These are phyloP conservation scores for Nothophoma quercina DNA, from an alignment of 2,329 filamentous ascomycete genomes.

Conservation along the genomic window DNA sequence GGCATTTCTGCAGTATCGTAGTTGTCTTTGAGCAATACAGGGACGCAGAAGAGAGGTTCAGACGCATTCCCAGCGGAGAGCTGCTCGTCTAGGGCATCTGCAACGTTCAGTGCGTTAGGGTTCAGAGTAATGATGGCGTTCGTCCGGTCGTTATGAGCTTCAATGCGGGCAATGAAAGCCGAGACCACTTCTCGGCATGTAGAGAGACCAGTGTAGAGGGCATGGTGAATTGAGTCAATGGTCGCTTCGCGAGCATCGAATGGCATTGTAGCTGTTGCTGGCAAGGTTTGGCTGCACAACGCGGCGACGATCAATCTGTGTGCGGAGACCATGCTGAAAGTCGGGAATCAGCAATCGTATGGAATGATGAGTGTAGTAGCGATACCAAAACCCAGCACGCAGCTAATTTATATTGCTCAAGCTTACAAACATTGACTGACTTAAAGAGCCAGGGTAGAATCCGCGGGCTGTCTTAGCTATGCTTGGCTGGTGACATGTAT, in stretches of 20 bases:
- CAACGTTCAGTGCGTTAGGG: slow-evolving; percentile 56
- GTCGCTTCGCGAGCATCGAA: slow-evolving; percentile 67
- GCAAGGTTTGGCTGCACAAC: slow-evolving; percentile 17
- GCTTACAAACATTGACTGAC: background rate
- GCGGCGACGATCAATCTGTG: slow-evolving; percentile 6
- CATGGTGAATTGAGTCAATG: slow-evolving; percentile 63
- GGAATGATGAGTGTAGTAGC: background rate
- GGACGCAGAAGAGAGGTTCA: slow-evolving; percentile 66
- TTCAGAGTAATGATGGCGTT: slow-evolving; percentile 66
- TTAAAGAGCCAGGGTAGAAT: background rate
- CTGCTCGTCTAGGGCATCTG: slow-evolving; percentile 59
- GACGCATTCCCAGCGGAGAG: slow-evolving; percentile 59
- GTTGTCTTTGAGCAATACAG: slow-evolving; percentile 70
- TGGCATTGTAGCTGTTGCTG: slow-evolving; percentile 36
- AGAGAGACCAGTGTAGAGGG: slow-evolving; percentile 60
- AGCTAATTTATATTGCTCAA: background rate
- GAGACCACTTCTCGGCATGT: slow-evolving; percentile 64
- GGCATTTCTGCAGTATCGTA: slow-evolving; percentile 63
- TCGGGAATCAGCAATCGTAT: background rate
- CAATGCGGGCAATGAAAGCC: slow-evolving; percentile 65
- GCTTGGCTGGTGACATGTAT: slow-evolving; percentile 1
- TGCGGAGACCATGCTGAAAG: slow-evolving; percentile 3
- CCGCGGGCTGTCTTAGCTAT: background rate
- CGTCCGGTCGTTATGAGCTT: slow-evolving; percentile 62
- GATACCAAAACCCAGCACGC: slow-evolving; percentile 3